Evolutionary conservation across 1,139 yeast genomes (phyloP).

Genomic region (Pichia sp.): DNA sequence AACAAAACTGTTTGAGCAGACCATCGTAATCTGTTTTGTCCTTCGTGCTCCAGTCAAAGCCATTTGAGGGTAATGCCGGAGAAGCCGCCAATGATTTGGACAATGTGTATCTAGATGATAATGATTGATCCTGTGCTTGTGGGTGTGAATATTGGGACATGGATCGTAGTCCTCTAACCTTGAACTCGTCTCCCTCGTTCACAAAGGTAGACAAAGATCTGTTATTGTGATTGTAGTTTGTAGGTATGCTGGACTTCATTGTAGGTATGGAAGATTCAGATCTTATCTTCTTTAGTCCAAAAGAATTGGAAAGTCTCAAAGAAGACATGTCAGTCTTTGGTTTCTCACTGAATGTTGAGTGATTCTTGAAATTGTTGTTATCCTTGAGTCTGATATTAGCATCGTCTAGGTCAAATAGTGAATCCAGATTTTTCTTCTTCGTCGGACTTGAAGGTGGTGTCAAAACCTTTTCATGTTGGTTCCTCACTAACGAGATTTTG

Average conservation of each 20-base stretch:
- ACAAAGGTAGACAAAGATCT: background rate
- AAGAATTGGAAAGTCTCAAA: conserved; percentile 21
- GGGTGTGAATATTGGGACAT: background rate
- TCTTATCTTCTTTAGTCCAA: conserved; percentile 21
- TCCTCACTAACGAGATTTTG: conserved; percentile 30
- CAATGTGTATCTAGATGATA: background rate
- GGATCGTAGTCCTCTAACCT: no score
- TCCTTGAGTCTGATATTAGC: conserved; percentile 22
- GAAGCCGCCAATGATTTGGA: conserved; percentile 10
- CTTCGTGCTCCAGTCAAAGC: conserved; percentile 5
- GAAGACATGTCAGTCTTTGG: conserved; percentile 9
- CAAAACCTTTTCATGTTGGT: background rate
- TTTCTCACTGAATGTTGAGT: conserved; percentile 9
- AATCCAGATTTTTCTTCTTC: background rate
- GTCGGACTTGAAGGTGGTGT: background rate
- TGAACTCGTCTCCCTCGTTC: no score
- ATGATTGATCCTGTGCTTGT: background rate
- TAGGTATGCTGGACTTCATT: conserved; percentile 4
- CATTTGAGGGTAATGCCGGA: conserved; percentile 6
- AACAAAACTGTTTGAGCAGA: conserved; percentile 26
- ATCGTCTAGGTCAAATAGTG: conserved; percentile 21
- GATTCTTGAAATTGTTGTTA: conserved; percentile 20
- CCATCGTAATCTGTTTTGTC: conserved; percentile 21
- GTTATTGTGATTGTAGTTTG: background rate
- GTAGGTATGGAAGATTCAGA: conserved; percentile 25